Evolutionary conservation across 2,329 filamentous ascomycete genomes (phyloP).

Genomic region (Epichloe sylvatica): DNA sequence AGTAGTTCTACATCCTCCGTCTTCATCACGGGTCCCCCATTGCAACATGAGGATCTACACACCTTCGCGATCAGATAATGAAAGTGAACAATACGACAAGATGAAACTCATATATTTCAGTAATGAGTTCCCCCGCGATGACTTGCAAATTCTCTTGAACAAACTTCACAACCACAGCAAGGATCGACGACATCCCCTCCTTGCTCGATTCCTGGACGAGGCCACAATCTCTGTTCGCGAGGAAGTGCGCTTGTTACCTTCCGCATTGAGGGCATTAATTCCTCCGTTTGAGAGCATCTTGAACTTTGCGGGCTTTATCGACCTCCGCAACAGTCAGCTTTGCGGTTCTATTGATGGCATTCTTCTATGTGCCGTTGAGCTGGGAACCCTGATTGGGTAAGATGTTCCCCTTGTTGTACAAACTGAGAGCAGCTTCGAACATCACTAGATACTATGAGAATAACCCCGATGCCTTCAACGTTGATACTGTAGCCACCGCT

Average conservation of each 20-base stretch:
- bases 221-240: not conserved
- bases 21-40: no score
- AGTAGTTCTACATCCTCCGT: no score
- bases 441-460: conserved; percentile 14
- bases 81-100: no score
- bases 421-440: conserved; percentile 14
- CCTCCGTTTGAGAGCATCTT: conserved; percentile 25
- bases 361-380: conserved; percentile 19
- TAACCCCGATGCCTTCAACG: no score
- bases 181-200: not conserved
- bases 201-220: conserved; percentile 2
- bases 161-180: not conserved
- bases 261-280: conserved; percentile 14
- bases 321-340: conserved; percentile 26
- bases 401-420: no score
- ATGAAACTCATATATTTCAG: not conserved
- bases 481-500: not conserved
- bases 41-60: no score
- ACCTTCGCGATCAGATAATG: no score
- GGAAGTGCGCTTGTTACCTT: not conserved
- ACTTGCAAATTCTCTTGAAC: not conserved
- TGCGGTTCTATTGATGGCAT: conserved; percentile 31
- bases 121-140: conserved; percentile 3
- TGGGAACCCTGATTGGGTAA: conserved; percentile 5
- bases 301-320: conserved; percentile 16